A percentile compares a stretch with the other conserved stretches of the same genome.
Conservation (phyloP, 306 rosid genomes). For the Abrus pulchellus region DNA sequence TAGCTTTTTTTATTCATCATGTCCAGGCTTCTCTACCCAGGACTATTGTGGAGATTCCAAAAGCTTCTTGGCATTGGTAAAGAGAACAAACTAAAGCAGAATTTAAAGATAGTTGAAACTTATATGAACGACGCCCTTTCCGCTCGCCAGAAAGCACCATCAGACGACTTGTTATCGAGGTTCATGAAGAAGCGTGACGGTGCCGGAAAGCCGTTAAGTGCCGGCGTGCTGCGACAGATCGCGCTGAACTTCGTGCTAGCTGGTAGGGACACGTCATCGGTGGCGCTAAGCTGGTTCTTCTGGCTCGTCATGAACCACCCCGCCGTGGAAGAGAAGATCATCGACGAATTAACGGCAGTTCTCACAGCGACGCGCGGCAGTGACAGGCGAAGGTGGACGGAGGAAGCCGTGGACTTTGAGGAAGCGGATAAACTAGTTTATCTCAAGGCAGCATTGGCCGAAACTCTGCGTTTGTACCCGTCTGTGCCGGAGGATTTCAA, state of each 20-base stretch:
- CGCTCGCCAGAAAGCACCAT: slow-evolving; percentile 66
- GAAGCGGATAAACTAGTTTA: slow-evolving; percentile 81
- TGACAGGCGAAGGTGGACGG: slow-evolving; percentile 59
- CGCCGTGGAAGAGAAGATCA: slow-evolving; percentile 64
- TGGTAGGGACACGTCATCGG: slow-evolving; percentile 96
- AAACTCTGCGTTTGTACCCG: slow-evolving; percentile 84
- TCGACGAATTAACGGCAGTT: slow-evolving; percentile 61
- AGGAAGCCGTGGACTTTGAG: slow-evolving; percentile 79
- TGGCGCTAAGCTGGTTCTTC: slow-evolving; percentile 96
- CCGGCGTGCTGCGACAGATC: slow-evolving; percentile 66
- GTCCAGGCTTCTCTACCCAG: slow-evolving; percentile 72
- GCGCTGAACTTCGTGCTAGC: slow-evolving; percentile 95
- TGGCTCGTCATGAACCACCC: slow-evolving; percentile 87
- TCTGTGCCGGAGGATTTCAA: slow-evolving; percentile 93
- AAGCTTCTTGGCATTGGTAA: slow-evolving; percentile 64
- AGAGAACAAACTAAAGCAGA: slow-evolving; percentile 61
- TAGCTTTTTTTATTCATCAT: no score
- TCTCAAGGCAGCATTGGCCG: slow-evolving; percentile 82
- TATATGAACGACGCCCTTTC: slow-evolving; percentile 86
- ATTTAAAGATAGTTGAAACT: slow-evolving; percentile 64
- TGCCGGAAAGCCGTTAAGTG: slow-evolving; percentile 58
- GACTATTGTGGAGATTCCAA: slow-evolving; percentile 70
- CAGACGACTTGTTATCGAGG: slow-evolving; percentile 84
- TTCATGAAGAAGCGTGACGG: slow-evolving; percentile 79
- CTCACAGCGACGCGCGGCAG: slow-evolving; percentile 70